Conservation (phyloP, 805 yeast genomes). For the Metschnikowia koreensis region DNA sequence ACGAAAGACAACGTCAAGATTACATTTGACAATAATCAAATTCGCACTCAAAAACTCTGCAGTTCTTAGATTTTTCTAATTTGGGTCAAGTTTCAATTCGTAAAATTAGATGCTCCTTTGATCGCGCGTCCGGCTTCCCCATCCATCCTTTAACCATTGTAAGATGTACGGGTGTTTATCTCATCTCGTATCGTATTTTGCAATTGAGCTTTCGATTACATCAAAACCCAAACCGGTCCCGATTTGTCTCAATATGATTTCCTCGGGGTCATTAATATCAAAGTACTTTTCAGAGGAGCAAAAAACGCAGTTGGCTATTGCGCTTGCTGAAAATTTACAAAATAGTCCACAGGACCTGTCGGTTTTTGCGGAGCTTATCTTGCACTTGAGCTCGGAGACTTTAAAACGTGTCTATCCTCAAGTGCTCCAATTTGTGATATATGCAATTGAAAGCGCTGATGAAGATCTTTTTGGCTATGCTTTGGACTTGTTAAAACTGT, state of each 20-base stretch:
- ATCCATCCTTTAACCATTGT: too few relatives aligned
- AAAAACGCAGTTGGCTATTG: constrained; percentile 6
- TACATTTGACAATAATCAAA: too few relatives aligned
- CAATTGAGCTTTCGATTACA: neutral
- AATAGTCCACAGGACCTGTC: constrained; percentile 10
- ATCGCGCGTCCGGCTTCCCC: too few relatives aligned
- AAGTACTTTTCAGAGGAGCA: constrained; percentile 11
- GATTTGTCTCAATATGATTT: neutral
- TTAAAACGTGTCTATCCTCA: constrained; percentile 8
- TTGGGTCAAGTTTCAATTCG: too few relatives aligned
- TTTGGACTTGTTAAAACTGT: constrained; percentile 3
- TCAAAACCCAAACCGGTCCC: neutral
- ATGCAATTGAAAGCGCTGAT: constrained; percentile 2
- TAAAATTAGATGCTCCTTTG: too few relatives aligned
- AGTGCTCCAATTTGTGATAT: constrained; percentile 4
- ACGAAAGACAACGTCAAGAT: too few relatives aligned
- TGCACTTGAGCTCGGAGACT: constrained; percentile 6
- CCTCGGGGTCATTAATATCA: constrained; percentile 7
- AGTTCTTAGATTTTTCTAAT: too few relatives aligned
- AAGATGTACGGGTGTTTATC: constrained; percentile 3
- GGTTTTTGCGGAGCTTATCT: constrained; percentile 14
- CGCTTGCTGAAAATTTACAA: constrained; percentile 5
- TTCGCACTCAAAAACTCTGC: too few relatives aligned
- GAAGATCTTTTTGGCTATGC: neutral
- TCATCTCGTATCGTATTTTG: constrained; percentile 1